Conservation (phyloP, 495 filamentous ascomycete species). For the Platismatia glauca region DNA sequence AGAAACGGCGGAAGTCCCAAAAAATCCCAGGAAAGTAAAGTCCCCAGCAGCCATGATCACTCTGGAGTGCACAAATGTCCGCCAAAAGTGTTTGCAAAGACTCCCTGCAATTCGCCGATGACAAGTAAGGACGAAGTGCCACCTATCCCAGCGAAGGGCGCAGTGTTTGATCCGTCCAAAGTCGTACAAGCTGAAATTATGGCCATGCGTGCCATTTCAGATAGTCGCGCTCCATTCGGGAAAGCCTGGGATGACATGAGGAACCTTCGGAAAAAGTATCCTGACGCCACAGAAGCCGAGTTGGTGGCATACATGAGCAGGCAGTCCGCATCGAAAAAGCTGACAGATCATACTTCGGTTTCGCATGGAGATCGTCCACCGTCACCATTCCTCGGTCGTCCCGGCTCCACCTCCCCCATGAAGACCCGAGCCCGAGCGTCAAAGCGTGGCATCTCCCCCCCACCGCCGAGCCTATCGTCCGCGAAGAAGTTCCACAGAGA, state of each 20-base stretch:
- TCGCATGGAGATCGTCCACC: slow-evolving; percentile 1
- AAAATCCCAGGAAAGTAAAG: neutral
- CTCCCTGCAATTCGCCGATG: slow-evolving; percentile 1
- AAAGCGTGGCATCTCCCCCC: slow-evolving; percentile 26
- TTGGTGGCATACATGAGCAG: slow-evolving; percentile 10
- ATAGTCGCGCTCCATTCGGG: slow-evolving; percentile 14
- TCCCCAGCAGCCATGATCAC: neutral
- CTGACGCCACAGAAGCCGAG: neutral
- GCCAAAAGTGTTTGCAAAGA: neutral
- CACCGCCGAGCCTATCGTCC: slow-evolving; percentile 26
- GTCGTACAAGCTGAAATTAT: slow-evolving; percentile 15
- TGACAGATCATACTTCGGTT: slow-evolving; percentile 13
- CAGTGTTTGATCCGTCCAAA: slow-evolving; percentile 9
- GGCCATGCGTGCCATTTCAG: slow-evolving; percentile 16
- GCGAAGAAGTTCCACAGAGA: slow-evolving; percentile 12
- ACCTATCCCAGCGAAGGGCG: slow-evolving; percentile 7
- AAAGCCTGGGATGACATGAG: slow-evolving; percentile 17
- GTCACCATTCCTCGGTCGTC: slow-evolving; percentile 15
- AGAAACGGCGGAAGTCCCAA: neutral
- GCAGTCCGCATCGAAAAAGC: slow-evolving; percentile 7
- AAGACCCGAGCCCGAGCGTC: slow-evolving; percentile 18
- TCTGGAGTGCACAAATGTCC: neutral
- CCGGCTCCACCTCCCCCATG: slow-evolving; percentile 7
- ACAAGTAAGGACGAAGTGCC: slow-evolving; percentile 3
- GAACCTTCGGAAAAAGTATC: slow-evolving; percentile 18